Conservation (phyloP, 2,329 filamentous ascomycete species). For the Ophiostoma pallidulum region DNA sequence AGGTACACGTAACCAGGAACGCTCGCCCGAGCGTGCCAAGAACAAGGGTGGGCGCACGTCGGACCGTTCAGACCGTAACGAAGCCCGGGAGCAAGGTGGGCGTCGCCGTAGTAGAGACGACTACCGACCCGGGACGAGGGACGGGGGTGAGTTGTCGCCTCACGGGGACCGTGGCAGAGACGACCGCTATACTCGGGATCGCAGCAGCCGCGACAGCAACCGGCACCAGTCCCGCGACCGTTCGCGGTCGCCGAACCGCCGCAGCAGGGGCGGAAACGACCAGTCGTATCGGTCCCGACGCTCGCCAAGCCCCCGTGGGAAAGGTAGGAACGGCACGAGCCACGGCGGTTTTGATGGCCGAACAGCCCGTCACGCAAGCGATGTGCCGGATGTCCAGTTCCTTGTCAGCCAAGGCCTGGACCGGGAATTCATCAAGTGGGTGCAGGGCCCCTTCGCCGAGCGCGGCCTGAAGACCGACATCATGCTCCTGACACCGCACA, state of each 20-base stretch:
- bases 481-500: constrained; percentile 65
- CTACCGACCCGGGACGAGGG: constrained; percentile 50
- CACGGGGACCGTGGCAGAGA: constrained; percentile 51
- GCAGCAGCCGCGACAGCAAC: constrained; percentile 28
- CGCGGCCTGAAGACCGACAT: constrained; percentile 67
- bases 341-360: constrained; percentile 22
- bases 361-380: constrained; percentile 50
- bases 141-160: constrained; percentile 47
- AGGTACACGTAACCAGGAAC: constrained; percentile 29
- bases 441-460: constrained; percentile 64
- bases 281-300: constrained; percentile 52
- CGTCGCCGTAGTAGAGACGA: constrained; percentile 52
- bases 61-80: constrained; percentile 38
- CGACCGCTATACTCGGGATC: constrained; percentile 42
- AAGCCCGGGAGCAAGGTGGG: constrained; percentile 39
- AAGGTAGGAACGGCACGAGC: constrained; percentile 45
- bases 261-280: constrained; percentile 29
- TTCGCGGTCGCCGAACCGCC: constrained; percentile 56
- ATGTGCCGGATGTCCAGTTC: constrained; percentile 85
- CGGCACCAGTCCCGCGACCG: constrained; percentile 44
- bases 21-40: constrained; percentile 17
- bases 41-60: constrained; percentile 1
- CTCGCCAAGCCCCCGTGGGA: constrained; percentile 56
- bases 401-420: constrained; percentile 70
- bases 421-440: constrained; percentile 71